Base-by-base conservation (phyloP, 495 filamentous ascomycete species). In the Annulohypoxylon bovei region DNA sequence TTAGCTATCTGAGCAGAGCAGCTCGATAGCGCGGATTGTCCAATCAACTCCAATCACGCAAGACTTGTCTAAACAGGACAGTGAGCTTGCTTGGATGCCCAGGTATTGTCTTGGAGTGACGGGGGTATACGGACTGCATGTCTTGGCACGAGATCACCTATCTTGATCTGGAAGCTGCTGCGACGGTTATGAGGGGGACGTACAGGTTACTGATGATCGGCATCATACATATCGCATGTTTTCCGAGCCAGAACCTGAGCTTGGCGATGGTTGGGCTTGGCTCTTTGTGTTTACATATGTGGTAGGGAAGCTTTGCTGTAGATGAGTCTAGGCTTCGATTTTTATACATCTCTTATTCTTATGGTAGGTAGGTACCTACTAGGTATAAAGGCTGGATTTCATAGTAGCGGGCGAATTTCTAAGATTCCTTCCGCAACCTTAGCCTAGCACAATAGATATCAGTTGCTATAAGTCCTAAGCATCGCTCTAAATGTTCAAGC, bases 21-120 rank as follows among this genome's bases (percentile, higher is more conserved):
- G n/a, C 33, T 33, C 25, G 66, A 62, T 68, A 68, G 35, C 40
- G 35, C 25, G 28, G 32, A 68, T 63, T 63, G 52, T 0, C 66
- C 66, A 68, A 68, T 68, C 40, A 50, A 50, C 6, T 30, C 3
- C 4, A 30, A 44, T 9, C 37, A n/a, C 9, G n/a, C 16, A 20
- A 20, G 49, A 33, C 61, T 22, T 16, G 52, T 35, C 28, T 37
- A 18, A 44, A 44, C 33, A 25, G 16, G 35, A 55, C 14, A 54
- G 47, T 40, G 46, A 55, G 33, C 65, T 58, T 40, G 35, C 14
- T 42, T 42, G 1, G 7, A 42, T 42, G 16, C n/a, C n/a, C 4
- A 20, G 5, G n/a, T 20, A 4, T 18, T 20, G 18, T 42, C 39
- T 42, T 42, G 39, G 39, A 40, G 39, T 42, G 3, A 12, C 32